These are phyloP conservation scores for Oemleria cerasiformis DNA, from an alignment of 306 rosid species.

Conservation along the genomic window DNA sequence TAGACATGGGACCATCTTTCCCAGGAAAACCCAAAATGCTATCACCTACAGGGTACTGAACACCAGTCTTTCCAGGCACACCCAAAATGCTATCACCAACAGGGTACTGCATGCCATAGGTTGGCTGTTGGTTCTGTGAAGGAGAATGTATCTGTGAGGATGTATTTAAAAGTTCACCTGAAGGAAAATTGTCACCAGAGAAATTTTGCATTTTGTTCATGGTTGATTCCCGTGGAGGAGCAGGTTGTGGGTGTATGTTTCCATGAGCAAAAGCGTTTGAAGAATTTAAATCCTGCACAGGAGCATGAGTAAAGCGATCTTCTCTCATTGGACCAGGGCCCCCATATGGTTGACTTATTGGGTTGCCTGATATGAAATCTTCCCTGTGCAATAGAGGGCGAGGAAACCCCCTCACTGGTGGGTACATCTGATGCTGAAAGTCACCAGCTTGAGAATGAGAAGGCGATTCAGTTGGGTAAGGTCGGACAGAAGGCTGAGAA, in stretches of 20 bases:
- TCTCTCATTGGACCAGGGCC: slow-evolving; percentile 38
- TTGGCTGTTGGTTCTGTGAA: slow-evolving; percentile 52
- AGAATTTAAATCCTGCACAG: slow-evolving; percentile 40
- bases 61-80: slow-evolving; percentile 47
- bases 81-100: slow-evolving; percentile 43
- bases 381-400: slow-evolving; percentile 38
- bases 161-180: slow-evolving; percentile 44
- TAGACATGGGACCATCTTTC: slow-evolving; percentile 42
- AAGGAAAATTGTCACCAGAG: slow-evolving; percentile 42
- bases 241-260: slow-evolving; percentile 42
- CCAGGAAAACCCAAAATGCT: slow-evolving; percentile 45
- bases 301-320: slow-evolving; percentile 36
- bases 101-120: slow-evolving; percentile 42
- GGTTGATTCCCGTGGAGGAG: slow-evolving; percentile 46
- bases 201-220: slow-evolving; percentile 40
- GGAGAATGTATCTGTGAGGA: slow-evolving; percentile 44
- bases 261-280: slow-evolving; percentile 43
- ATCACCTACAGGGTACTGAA: slow-evolving; percentile 49
- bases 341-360: slow-evolving; percentile 38
- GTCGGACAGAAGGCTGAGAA: slow-evolving; percentile 46
- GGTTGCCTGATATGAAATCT: slow-evolving; percentile 43
- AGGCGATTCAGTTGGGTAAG: slow-evolving; percentile 33
- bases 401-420: slow-evolving; percentile 46
- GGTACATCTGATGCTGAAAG: slow-evolving; percentile 44
- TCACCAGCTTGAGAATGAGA: slow-evolving; percentile 43